A percentile compares a stretch with the other conserved stretches of the same genome.
These are phyloP conservation scores for Parasitella parasitica DNA, from an alignment of 371 early-diverging fungal species.

Conservation along the genomic window DNA sequence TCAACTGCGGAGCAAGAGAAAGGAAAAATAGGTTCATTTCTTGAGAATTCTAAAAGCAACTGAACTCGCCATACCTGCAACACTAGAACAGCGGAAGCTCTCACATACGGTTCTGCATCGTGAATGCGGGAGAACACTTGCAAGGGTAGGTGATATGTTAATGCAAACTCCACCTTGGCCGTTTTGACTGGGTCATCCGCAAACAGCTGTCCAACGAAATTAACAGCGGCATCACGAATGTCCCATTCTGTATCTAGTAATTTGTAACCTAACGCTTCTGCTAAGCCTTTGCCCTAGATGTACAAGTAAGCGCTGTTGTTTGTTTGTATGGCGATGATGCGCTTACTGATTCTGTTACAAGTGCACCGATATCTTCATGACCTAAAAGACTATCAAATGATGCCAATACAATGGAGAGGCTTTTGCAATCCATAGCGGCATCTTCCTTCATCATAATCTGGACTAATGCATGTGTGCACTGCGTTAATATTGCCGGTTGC, in stretches of 20 bases:
- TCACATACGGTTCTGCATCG: slow-evolving; percentile 58
- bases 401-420: slow-evolving; percentile 39
- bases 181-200: slow-evolving; percentile 3
- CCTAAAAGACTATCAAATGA: slow-evolving; percentile 44
- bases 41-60: neutral
- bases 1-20: slow-evolving; percentile 13
- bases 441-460: slow-evolving; percentile 32
- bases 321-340: neutral
- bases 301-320: neutral
- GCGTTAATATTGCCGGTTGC: slow-evolving; percentile 8
- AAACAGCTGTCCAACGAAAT: slow-evolving; percentile 57
- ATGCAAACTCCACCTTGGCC: slow-evolving; percentile 45
- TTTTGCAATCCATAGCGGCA: slow-evolving; percentile 30
- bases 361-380: slow-evolving; percentile 21
- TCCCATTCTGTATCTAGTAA: slow-evolving; percentile 60
- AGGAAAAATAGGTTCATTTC: neutral
- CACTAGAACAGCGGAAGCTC: slow-evolving; percentile 52
- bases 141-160: slow-evolving; percentile 45
- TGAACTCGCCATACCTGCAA: slow-evolving; percentile 37
- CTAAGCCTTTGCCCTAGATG: slow-evolving; percentile 20
- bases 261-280: slow-evolving; percentile 39
- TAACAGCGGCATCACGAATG: slow-evolving; percentile 55
- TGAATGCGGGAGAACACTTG: slow-evolving; percentile 45
- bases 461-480: slow-evolving; percentile 35
- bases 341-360: slow-evolving; percentile 11